Evolutionary conservation across 495 filamentous ascomycete species (phyloP), one percentile per base, ranked within the genome.

Genomic region (Endocarpon pusillum): DNA sequence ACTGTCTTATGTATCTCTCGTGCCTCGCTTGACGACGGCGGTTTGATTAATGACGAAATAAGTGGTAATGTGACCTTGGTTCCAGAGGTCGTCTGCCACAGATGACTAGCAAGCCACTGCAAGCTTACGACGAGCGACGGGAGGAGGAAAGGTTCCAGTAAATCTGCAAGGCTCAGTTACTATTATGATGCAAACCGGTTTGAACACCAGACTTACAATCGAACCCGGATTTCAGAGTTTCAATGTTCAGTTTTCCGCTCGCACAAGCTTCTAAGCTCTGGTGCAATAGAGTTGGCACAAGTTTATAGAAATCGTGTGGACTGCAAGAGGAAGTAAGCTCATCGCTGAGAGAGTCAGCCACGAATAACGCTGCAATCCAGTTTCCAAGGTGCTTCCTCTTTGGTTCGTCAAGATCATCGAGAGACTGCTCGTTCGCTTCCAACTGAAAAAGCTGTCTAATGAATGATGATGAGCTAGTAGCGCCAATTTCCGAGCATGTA

Each of bases 321-420:
- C 77, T 81, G 45, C 89, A 96, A 1, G 77, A 72, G 5, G 82
- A 77, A 78, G 94, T 84, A 4, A 91, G 69, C 35, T 93, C 87
- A 44, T 97, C 86, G 32, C 59, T 71, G 40, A 91, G 83, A 6
- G 75, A 71, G 46, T 92, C 81, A 3, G 68, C 74, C 33, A 85
- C 80, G 40, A 91, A 94, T 2, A 97, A 66, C 10, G 81, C 87
- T 6, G 66, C 69, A 25, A 96, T 79, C 89, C 91, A 97, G 5
- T 70, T 71, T 12, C 68, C 69, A 2, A 97, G 64, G 33, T 89
- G 79, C 10, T 66, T 70, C 43, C 76, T 76, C 45, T 89, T 78
- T 38, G 81, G 74, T 10, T 78, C 69, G 5, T 56, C 72, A 11
- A 93, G 58, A 10, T 78, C 69, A 16, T 72, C 71, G 4, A 80